Conservation (phyloP, 805 yeast genomes). For the Candida rishiriensis region DNA sequence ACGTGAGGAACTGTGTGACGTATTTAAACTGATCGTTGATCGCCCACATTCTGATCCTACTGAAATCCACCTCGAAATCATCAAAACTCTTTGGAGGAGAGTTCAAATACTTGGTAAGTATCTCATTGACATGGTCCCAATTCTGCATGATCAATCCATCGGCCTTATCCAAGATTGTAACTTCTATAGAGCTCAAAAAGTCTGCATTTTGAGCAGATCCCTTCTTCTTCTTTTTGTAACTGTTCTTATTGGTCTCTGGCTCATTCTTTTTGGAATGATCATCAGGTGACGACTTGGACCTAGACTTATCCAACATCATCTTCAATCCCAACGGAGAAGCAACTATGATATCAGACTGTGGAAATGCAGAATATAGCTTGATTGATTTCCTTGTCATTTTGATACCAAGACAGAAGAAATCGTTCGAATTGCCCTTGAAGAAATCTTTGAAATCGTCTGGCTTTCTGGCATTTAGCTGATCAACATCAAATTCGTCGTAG, state of each 20-base stretch:
- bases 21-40: conserved; percentile 73
- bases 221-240: conserved; percentile 33
- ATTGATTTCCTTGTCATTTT: conserved; percentile 86
- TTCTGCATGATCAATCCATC: conserved; percentile 89
- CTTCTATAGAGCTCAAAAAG: conserved; percentile 84
- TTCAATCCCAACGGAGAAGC: conserved; percentile 91
- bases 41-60: conserved; percentile 88
- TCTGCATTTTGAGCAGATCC: conserved; percentile 51
- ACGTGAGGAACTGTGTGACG: conserved; percentile 74
- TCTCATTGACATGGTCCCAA: conserved; percentile 75
- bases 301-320: conserved; percentile 60
- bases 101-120: conserved; percentile 66
- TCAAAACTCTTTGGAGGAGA: conserved; percentile 70
- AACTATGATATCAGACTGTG: conserved; percentile 77
- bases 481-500: conserved; percentile 37
- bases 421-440: conserved; percentile 88
- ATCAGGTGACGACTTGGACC: conserved; percentile 10
- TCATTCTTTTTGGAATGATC: conserved; percentile 1
- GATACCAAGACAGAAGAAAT: conserved; percentile 85
- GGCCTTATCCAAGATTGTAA: conserved; percentile 74
- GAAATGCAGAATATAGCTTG: conserved; percentile 79
- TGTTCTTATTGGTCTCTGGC: not conserved
- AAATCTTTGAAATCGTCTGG: conserved; percentile 78
- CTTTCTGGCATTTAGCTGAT: conserved; percentile 41
- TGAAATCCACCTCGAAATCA: conserved; percentile 69